These are phyloP conservation scores for Glycine soja DNA, from an alignment of 306 rosid genomes.

Conservation along the genomic window DNA sequence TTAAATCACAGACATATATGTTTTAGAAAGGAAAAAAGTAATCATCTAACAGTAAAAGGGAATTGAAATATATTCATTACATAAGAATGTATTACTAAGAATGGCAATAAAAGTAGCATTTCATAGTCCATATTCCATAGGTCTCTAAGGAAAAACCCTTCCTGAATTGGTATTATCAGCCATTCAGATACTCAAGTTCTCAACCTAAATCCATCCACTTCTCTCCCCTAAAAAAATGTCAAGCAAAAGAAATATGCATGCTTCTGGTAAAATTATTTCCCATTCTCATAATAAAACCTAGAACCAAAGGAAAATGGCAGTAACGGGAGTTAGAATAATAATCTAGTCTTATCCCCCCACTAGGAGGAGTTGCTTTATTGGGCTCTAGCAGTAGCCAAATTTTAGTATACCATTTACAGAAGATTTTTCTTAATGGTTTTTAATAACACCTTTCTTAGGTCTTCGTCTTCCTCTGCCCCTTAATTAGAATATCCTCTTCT, in stretches of 20 bases:
- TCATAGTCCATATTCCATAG: background rate
- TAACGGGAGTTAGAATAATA: background rate
- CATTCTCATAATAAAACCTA: slow-evolving; percentile 18
- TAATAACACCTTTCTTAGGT: background rate
- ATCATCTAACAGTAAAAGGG: background rate
- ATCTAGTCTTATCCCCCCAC: slow-evolving; percentile 1
- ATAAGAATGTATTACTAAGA: slow-evolving; percentile 3
- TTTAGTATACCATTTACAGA: background rate
- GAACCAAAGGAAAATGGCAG: background rate
- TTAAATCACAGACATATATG: background rate
- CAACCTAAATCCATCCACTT: slow-evolving; percentile 5
- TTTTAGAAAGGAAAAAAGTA: background rate
- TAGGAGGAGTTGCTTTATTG: background rate
- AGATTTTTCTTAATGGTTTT: background rate
- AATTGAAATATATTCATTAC: background rate
- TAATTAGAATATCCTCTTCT: slow-evolving; percentile 23
- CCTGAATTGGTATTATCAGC: background rate
- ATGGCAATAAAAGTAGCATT: slow-evolving; percentile 23
- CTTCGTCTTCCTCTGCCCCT: slow-evolving; percentile 24
- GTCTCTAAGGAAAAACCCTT: slow-evolving; percentile 8
- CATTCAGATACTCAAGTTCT: background rate
- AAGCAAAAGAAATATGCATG: background rate
- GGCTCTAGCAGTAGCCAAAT: background rate
- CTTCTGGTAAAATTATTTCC: slow-evolving; percentile 11
- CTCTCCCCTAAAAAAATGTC: background rate